phyloP scores from a whole-genome alignment of 1,284 basidiomycete genomes.

The Cystobasidium sp. region DNA sequence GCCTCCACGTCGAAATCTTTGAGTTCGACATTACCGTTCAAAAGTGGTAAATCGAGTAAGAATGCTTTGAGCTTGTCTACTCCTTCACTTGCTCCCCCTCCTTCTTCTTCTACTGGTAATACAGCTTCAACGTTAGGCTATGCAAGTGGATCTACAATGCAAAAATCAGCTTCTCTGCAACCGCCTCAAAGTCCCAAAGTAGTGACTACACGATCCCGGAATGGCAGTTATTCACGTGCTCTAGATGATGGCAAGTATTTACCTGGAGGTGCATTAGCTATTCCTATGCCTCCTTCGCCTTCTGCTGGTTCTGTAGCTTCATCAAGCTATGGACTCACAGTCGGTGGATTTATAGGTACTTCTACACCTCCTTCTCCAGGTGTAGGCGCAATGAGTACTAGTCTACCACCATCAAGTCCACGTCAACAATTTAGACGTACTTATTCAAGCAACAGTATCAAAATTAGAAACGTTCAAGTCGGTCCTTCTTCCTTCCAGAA shows the following conservation, averaged over 20 bases:
- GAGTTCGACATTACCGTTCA: background rate
- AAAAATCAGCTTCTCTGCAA: conserved; percentile 21
- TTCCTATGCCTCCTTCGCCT: conserved; percentile 33
- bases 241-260: conserved; percentile 26
- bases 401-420: conserved; percentile 53
- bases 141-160: conserved; percentile 16
- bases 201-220: conserved; percentile 6
- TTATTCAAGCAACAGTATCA: conserved; percentile 97
- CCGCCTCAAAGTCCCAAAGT: conserved; percentile 25
- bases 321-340: conserved; percentile 4
- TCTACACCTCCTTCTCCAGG: conserved; percentile 18
- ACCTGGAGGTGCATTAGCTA: conserved; percentile 26
- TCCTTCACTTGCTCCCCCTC: background rate
- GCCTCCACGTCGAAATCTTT: background rate
- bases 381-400: background rate
- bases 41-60: background rate
- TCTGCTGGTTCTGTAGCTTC: conserved; percentile 19
- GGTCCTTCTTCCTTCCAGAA: conserved; percentile 88
- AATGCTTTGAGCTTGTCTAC: background rate
- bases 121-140: background rate
- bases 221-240: conserved; percentile 33
- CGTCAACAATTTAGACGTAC: conserved; percentile 84
- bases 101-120: background rate
- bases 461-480: conserved; percentile 89
- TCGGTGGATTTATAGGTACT: background rate